Evolutionary conservation across 306 rosid genomes (phyloP).

Genomic region (Pyrus bretschneideri): DNA sequence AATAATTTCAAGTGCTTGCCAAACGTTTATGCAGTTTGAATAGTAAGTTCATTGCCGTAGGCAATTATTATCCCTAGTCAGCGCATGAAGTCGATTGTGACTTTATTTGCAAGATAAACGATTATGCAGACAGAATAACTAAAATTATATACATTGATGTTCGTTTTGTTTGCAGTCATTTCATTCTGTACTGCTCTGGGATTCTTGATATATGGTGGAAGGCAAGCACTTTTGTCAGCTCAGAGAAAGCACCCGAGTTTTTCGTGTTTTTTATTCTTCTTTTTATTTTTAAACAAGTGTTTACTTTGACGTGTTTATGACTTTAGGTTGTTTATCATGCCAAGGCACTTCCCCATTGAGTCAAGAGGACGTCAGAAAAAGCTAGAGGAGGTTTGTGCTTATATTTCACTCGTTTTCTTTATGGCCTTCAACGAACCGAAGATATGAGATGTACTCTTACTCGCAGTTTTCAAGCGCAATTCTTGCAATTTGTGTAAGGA

Average conservation of each 20-base stretch:
- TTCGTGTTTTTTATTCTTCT: background rate
- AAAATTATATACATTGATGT: background rate
- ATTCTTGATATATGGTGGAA: constrained; percentile 78
- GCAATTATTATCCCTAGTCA: background rate
- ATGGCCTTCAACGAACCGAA: constrained; percentile 3
- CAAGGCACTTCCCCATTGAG: constrained; percentile 72
- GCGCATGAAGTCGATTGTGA: background rate
- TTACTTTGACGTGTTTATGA: background rate
- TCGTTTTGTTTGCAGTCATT: constrained; percentile 39
- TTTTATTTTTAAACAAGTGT: background rate
- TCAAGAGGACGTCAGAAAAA: constrained; percentile 77
- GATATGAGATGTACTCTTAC: background rate
- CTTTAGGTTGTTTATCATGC: constrained; percentile 56
- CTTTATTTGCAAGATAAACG: background rate
- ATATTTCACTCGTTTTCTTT: background rate
- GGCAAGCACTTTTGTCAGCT: constrained; percentile 33
- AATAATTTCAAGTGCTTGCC: background rate
- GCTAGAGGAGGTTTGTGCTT: constrained; percentile 57
- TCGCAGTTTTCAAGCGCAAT: background rate
- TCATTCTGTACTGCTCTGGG: constrained; percentile 66
- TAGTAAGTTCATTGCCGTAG: background rate
- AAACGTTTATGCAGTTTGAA: background rate
- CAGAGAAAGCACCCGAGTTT: background rate
- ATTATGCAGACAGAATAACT: background rate
- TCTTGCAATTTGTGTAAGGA: background rate